Evolutionary conservation across 306 rosid species (phyloP).

Genomic region (Corylus heterophylla): DNA sequence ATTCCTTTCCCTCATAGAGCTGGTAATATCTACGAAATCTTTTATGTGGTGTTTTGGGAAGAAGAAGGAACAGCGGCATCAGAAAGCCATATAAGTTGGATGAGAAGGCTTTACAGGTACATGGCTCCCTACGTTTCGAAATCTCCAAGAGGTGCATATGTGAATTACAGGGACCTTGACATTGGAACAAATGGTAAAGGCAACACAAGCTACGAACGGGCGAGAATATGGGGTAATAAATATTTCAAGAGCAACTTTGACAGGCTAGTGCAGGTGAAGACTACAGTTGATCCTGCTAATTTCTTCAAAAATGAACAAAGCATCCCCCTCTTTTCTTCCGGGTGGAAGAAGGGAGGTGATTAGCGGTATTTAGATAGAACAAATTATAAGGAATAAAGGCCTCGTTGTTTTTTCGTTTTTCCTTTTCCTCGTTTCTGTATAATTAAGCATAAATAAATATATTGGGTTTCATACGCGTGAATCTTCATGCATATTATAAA

Average conservation of each 20-base stretch:
- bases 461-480: too few relatives aligned
- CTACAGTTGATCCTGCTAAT: not conserved
- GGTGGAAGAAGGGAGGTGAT: too few relatives aligned
- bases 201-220: not conserved
- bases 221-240: not conserved
- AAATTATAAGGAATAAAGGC: too few relatives aligned
- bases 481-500: too few relatives aligned
- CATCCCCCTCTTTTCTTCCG: not conserved
- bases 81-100: constrained; percentile 3
- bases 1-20: constrained; percentile 27
- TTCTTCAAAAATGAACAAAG: constrained; percentile 1
- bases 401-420: too few relatives aligned
- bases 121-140: constrained; percentile 11
- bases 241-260: not conserved
- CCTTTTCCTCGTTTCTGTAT: too few relatives aligned
- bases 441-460: too few relatives aligned
- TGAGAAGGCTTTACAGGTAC: not conserved
- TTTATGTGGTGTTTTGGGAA: constrained; percentile 18
- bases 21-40: constrained; percentile 21
- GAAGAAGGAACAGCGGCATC: constrained; percentile 1
- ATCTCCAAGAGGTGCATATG: not conserved
- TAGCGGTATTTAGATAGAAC: too few relatives aligned
- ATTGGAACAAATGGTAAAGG: not conserved
- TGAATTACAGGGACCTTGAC: constrained; percentile 7
- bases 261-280: not conserved